Conservation (phyloP, 352 stramenopile species). For the Saprolegnia parasitica region DNA sequence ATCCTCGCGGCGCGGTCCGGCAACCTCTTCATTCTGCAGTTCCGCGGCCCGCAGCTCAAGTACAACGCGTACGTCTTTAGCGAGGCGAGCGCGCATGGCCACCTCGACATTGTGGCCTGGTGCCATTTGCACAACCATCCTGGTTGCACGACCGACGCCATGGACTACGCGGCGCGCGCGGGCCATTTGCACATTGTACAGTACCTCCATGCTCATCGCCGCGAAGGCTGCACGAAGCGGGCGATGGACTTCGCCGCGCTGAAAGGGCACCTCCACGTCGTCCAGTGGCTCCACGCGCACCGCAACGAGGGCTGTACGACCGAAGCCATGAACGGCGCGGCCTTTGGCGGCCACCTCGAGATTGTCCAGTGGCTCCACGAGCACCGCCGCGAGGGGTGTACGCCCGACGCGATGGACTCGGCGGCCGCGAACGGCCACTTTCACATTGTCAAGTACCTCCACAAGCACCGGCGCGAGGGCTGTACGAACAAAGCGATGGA, state of each 20-base stretch:
- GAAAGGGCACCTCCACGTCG: conserved; percentile 25
- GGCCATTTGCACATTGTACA: conserved; percentile 28
- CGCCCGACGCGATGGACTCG: conserved; percentile 26
- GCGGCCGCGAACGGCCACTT: conserved; percentile 28
- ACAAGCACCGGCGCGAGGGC: conserved; percentile 17
- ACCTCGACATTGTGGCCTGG: conserved; percentile 24
- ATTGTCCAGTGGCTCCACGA: conserved; percentile 29
- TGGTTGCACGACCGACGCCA: conserved; percentile 25
- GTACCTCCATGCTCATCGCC: conserved; percentile 23
- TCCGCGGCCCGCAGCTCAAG: conserved; percentile 17
- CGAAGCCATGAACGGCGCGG: conserved; percentile 27
- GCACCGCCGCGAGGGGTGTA: conserved; percentile 20
- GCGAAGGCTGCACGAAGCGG: conserved; percentile 25
- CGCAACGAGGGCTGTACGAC: conserved; percentile 16
- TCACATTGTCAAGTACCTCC: conserved; percentile 25
- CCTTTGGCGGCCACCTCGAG: conserved; percentile 29
- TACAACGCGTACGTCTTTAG: conserved; percentile 29
- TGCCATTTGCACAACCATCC: conserved; percentile 22
- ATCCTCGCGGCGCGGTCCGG: conserved; percentile 21
- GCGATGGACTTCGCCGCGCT: conserved; percentile 30
- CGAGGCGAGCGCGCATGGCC: conserved; percentile 25
- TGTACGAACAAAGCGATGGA: conserved; percentile 29
- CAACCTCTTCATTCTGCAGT: conserved; percentile 24
- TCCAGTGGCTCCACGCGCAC: conserved; percentile 28
- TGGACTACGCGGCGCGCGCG: conserved; percentile 28